Evolutionary conservation across 169 alveolate species (phyloP), one percentile per base, ranked within the genome.

Genomic region (Plasmodium fragile): DNA sequence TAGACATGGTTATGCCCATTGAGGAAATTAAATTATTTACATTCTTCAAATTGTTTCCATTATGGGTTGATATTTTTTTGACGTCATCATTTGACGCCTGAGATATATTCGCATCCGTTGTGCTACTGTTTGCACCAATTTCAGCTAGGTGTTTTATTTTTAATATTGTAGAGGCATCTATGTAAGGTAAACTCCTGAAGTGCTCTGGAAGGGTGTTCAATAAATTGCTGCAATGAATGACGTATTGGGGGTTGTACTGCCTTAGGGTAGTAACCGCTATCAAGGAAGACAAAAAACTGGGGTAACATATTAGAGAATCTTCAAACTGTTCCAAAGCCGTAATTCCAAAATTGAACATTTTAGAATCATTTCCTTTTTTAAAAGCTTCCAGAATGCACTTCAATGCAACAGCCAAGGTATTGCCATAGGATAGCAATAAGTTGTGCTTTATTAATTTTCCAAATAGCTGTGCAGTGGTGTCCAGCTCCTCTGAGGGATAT

Each of bases 401-500:
- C 45, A 95, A 69, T 11, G 97, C 97, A 79, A 95, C 82, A 82
- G 87, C 77, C 90, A 95, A 83, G 78, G 94, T 81, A 89, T 95
- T 95, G 11, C 96, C 96, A 72, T 95, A 94, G 13, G 95, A 92
- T 75, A 95, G 28, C 72, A 96, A 92, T 52, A 96, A 83, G 49
- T 95, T 94, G 83, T 94, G 90, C 90, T 96, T 95, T 39, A 96
- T 89, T 95, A 96, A 82, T 83, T 95, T 94, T 34, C 98, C 98
- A 71, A 97, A 96, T 34, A 97, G 82, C 52, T 96, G 97, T 28
- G 98, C 98, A 34, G 98, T 97, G 30, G 93, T 94, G 34, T 96
- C 96, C 84, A 97, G 95, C 82, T 97, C 98, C 85, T 94, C 97
- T 32, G 85, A 71, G 3, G 98, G 98, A 81, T 97, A 97, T 75